Conservation (phyloP, 2,329 filamentous ascomycete genomes). For the Ascochyta pisi region DNA sequence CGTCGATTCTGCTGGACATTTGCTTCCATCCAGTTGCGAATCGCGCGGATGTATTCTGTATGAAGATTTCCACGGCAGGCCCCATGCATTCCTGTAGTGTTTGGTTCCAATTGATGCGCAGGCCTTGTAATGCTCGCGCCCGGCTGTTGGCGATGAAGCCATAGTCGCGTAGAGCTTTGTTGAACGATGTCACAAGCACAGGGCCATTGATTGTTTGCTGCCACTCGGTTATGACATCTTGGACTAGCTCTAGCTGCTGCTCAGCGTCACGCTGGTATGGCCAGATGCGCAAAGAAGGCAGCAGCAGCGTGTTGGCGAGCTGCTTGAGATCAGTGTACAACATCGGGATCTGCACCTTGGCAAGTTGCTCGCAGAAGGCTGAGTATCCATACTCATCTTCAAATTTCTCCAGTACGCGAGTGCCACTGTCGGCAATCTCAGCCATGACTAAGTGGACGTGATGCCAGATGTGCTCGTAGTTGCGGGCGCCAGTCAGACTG, state of each 20-base stretch:
- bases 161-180: conserved; percentile 9
- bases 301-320: conserved; percentile 6
- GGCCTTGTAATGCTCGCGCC: conserved; percentile 1
- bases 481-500: conserved; percentile 7
- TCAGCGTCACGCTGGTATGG: conserved; percentile 11
- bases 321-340: conserved; percentile 2
- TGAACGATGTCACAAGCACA: conserved; percentile 10
- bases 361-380: conserved; percentile 11
- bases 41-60: background rate
- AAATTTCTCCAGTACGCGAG: conserved; percentile 9
- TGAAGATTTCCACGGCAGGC: background rate
- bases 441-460: conserved; percentile 13
- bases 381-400: conserved; percentile 7
- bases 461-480: conserved; percentile 15
- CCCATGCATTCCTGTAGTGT: conserved; percentile 10
- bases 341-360: conserved; percentile 3
- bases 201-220: conserved; percentile 5
- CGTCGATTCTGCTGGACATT: conserved; percentile 8
- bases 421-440: conserved; percentile 11
- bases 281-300: conserved; percentile 6
- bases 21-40: conserved; percentile 7
- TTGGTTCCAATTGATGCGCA: conserved; percentile 15
- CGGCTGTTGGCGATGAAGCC: conserved; percentile 14
- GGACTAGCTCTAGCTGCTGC: conserved; percentile 2
- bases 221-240: conserved; percentile 1